Conservation (phyloP, 257 asterid genomes). For the Cordia subcordata region DNA sequence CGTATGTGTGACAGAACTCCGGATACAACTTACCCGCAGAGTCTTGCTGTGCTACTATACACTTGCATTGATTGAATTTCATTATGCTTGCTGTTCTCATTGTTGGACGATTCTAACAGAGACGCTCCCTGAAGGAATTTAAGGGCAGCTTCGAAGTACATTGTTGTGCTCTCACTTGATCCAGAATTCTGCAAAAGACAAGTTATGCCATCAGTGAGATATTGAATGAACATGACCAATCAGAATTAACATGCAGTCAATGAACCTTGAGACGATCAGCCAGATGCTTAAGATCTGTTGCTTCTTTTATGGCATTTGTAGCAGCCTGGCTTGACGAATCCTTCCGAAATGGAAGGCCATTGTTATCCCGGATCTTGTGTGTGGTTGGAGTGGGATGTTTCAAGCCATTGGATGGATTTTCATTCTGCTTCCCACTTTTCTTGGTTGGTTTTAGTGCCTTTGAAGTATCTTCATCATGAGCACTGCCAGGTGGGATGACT, state of each 20-base stretch:
- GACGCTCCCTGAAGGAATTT: constrained; percentile 96
- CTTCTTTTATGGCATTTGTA: constrained; percentile 83
- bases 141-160: constrained; percentile 89
- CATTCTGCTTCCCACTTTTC: constrained; percentile 53
- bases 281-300: constrained; percentile 86
- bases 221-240: constrained; percentile 1
- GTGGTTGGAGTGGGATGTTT: constrained; percentile 60
- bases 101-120: constrained; percentile 70
- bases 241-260: constrained; percentile 17
- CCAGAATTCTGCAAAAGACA: constrained; percentile 62
- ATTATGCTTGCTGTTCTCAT: constrained; percentile 64
- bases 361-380: constrained; percentile 54
- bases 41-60: constrained; percentile 93
- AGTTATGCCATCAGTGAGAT: constrained; percentile 13
- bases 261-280: constrained; percentile 93
- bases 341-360: constrained; percentile 72
- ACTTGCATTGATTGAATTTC: constrained; percentile 76
- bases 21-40: constrained; percentile 78
- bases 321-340: constrained; percentile 85
- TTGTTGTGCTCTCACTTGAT: constrained; percentile 67
- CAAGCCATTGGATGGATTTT: constrained; percentile 30
- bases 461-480: constrained; percentile 41
- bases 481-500: constrained; percentile 31
- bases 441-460: constrained; percentile 48
- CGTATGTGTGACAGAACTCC: not conserved